phyloP scores from a whole-genome alignment of 768 basidiomycete species.

The Kondoa subrosea region DNA sequence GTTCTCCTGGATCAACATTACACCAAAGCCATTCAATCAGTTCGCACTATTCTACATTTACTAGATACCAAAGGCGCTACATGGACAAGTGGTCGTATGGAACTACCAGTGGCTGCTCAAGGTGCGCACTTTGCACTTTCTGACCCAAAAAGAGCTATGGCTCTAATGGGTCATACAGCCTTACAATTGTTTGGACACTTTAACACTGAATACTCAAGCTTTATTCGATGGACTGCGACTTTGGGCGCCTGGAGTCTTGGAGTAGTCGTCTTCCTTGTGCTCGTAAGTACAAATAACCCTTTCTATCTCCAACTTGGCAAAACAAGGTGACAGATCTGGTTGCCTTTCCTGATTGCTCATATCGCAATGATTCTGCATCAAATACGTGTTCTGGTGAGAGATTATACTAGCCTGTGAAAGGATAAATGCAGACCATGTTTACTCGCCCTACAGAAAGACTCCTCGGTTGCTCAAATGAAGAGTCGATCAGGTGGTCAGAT shows the following conservation, averaged over 20 bases:
- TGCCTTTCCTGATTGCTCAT: background rate
- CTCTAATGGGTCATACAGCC: background rate
- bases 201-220: background rate
- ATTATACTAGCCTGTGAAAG: too few relatives aligned
- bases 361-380: background rate
- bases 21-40: background rate
- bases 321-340: background rate
- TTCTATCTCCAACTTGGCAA: background rate
- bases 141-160: background rate
- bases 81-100: background rate
- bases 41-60: background rate
- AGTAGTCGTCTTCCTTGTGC: background rate
- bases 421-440: too few relatives aligned
- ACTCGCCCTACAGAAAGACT: too few relatives aligned
- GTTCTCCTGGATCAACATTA: background rate
- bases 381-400: background rate
- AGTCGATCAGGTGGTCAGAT: too few relatives aligned
- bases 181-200: background rate
- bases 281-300: background rate
- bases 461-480: too few relatives aligned
- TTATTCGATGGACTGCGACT: background rate
- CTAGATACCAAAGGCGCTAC: background rate
- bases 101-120: background rate
- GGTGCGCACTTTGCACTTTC: background rate
- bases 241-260: background rate